Conservation (phyloP, 2,329 filamentous ascomycete species). For the Cladosporium sp. region DNA sequence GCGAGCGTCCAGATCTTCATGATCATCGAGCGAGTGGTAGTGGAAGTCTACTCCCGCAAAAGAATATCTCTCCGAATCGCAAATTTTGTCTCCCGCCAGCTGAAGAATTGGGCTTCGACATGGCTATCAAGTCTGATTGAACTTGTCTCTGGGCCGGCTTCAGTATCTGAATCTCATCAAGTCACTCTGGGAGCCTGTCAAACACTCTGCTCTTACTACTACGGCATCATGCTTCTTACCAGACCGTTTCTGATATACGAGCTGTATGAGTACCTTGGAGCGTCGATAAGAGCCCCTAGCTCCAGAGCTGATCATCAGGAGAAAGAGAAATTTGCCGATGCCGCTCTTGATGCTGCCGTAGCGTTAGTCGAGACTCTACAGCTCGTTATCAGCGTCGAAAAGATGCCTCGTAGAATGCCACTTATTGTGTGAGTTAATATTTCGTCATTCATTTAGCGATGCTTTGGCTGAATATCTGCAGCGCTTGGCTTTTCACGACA, state of each 20-base stretch:
- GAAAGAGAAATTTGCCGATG: conserved; percentile 27
- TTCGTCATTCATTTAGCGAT: not conserved
- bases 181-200: conserved; percentile 45
- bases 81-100: conserved; percentile 37
- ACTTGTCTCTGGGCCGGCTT: conserved; percentile 2
- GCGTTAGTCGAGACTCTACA: conserved; percentile 24
- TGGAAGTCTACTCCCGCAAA: conserved; percentile 44
- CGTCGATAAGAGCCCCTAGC: conserved; percentile 16
- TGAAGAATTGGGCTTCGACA: conserved; percentile 38
- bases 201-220: conserved; percentile 50
- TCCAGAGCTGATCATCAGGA: conserved; percentile 19
- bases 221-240: conserved; percentile 51
- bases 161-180: conserved; percentile 21
- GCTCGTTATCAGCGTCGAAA: conserved; percentile 16
- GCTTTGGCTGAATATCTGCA: not conserved
- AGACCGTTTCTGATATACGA: conserved; percentile 52
- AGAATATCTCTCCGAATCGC: conserved; percentile 39
- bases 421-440: conserved; percentile 22
- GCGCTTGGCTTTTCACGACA: conserved; percentile 29
- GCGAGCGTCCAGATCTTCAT: conserved; percentile 43
- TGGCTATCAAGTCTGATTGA: conserved; percentile 32
- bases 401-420: conserved; percentile 20
- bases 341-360: conserved; percentile 26
- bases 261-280: conserved; percentile 37
- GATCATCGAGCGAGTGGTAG: conserved; percentile 45